These are phyloP conservation scores for Isabelozyma gotoi DNA, from an alignment of 805 yeast genomes.

Conservation along the genomic window DNA sequence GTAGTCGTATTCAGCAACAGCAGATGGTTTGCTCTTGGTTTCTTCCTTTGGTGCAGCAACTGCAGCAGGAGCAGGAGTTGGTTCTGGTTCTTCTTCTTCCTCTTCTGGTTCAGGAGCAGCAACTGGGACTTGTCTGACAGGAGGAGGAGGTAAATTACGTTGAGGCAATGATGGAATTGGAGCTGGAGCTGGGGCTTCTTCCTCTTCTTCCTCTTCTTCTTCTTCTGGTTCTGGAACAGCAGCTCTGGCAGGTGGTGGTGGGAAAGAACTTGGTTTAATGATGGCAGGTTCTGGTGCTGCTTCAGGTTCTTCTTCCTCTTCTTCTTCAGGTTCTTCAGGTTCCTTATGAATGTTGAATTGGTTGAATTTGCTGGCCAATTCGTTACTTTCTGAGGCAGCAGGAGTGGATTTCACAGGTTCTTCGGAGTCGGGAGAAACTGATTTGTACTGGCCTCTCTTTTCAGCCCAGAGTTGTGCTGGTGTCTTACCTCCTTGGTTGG, in stretches of 20 bases:
- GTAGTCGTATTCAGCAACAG: slow-evolving; percentile 81
- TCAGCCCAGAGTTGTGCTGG: slow-evolving; percentile 98
- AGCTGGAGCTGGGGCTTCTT: slow-evolving; percentile 8
- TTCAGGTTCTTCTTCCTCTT: slow-evolving; percentile 10
- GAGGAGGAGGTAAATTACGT: slow-evolving; percentile 20
- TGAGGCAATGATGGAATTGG: slow-evolving; percentile 13
- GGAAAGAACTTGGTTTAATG: slow-evolving; percentile 6
- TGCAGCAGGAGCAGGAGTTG: slow-evolving; percentile 13
- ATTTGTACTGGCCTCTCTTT: slow-evolving; percentile 66
- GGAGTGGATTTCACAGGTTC: slow-evolving; percentile 13
- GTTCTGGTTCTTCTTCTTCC: slow-evolving; percentile 9
- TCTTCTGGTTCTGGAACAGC: slow-evolving; percentile 3
- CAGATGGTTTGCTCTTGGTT: slow-evolving; percentile 33
- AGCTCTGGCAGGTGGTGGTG: slow-evolving; percentile 7
- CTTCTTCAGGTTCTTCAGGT: slow-evolving; percentile 12
- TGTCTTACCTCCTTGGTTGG: slow-evolving; percentile 73
- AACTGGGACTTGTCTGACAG: slow-evolving; percentile 8
- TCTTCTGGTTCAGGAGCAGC: slow-evolving; percentile 9
- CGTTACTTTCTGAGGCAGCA: slow-evolving; percentile 24
- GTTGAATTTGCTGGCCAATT: slow-evolving; percentile 15
- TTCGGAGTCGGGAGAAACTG: slow-evolving; percentile 27
- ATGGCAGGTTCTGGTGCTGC: slow-evolving; percentile 9
- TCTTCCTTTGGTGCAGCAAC: slow-evolving; percentile 13
- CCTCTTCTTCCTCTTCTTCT: slow-evolving; percentile 12
- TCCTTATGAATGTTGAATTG: slow-evolving; percentile 5